Evolutionary conservation across 164 flowering plant species (phyloP).

Genomic region (Chloranthus sessilifolius): DNA sequence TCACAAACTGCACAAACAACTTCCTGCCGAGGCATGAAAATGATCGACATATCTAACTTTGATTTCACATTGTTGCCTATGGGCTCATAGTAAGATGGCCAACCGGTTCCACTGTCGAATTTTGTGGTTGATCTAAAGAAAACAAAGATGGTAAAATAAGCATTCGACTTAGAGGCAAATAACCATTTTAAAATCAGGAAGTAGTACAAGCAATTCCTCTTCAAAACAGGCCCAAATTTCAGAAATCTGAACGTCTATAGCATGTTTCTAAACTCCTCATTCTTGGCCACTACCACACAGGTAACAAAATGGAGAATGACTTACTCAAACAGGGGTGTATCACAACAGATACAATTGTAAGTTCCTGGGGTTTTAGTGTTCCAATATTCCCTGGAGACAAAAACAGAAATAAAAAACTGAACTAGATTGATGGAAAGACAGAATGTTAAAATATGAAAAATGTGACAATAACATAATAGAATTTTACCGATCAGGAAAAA

Average conservation of each 20-base stretch:
- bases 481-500: not conserved
- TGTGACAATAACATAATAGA: not conserved
- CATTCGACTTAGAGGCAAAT: not conserved
- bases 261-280: no score
- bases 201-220: not conserved
- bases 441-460: not conserved
- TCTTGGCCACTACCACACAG: not conserved
- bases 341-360: conserved; percentile 84
- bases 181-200: not conserved
- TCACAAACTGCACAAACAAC: conserved; percentile 73
- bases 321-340: conserved; percentile 85
- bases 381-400: conserved; percentile 68
- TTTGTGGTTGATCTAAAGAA: conserved; percentile 73
- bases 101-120: conserved; percentile 96
- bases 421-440: not conserved
- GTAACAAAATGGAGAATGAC: conserved; percentile 13
- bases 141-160: not conserved
- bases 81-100: conserved; percentile 89
- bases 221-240: no score
- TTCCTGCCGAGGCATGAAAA: conserved; percentile 92
- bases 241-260: no score
- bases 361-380: conserved; percentile 77
- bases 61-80: conserved; percentile 75
- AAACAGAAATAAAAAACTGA: not conserved
- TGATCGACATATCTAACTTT: conserved; percentile 73